Percentiles rank a stretch among this genome's conserved stretches.
These are phyloP conservation scores for Pythium utonaiense DNA, from an alignment of 352 stramenopile species.

Conservation along the genomic window DNA sequence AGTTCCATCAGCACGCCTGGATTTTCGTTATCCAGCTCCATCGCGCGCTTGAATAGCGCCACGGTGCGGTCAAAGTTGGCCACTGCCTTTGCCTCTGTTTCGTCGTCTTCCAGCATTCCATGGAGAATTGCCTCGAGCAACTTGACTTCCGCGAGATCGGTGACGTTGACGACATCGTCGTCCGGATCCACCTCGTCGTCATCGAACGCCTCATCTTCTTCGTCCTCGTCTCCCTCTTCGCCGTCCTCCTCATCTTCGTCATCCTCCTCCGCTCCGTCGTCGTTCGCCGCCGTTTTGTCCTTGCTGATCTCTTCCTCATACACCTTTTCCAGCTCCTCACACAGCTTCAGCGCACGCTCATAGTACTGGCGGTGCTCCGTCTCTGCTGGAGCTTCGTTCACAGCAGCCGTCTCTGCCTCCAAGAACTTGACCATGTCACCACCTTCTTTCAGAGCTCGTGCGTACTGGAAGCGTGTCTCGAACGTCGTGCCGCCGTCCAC, in stretches of 20 bases:
- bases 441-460: constrained; percentile 71
- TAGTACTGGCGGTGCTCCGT: constrained; percentile 24
- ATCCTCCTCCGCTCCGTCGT: neutral
- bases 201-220: constrained; percentile 21
- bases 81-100: constrained; percentile 15
- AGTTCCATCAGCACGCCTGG: constrained; percentile 70
- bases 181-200: constrained; percentile 25
- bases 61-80: constrained; percentile 45
- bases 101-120: constrained; percentile 35
- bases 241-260: constrained; percentile 1
- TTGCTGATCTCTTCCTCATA: constrained; percentile 22
- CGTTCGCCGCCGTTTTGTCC: neutral
- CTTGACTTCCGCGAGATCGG: constrained; percentile 39
- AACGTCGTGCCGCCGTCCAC: constrained; percentile 81
- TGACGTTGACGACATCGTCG: constrained; percentile 20
- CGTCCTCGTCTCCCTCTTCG: constrained; percentile 8
- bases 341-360: constrained; percentile 28
- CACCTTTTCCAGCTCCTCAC: constrained; percentile 28
- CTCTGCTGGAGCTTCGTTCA: neutral
- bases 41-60: constrained; percentile 51
- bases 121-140: constrained; percentile 64
- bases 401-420: constrained; percentile 15
- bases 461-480: constrained; percentile 76
- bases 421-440: constrained; percentile 64
- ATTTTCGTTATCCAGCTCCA: constrained; percentile 49